A percentile compares a stretch with the other conserved stretches of the same genome.
These are phyloP conservation scores for Aspergillus cejpii DNA, from an alignment of 2,329 filamentous ascomycete species.

Conservation along the genomic window DNA sequence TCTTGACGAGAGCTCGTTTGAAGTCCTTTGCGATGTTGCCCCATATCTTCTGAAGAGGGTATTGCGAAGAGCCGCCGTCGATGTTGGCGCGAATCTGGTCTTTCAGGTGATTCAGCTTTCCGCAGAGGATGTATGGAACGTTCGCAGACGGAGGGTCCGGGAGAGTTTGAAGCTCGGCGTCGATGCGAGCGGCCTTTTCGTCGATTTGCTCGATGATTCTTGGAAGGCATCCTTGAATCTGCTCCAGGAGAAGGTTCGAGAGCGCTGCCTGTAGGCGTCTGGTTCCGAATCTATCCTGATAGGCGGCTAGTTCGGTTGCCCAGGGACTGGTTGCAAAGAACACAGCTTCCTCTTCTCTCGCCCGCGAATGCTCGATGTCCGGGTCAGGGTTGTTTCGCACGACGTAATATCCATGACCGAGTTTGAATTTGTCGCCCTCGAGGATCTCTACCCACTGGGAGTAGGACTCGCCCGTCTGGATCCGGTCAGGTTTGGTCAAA, in stretches of 20 bases:
- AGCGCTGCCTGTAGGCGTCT: conserved; percentile 44
- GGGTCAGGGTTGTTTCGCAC: conserved; percentile 54
- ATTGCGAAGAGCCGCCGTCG: conserved; percentile 41
- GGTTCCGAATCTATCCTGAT: conserved; percentile 48
- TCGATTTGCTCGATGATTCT: conserved; percentile 39
- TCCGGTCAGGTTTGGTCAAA: conserved; percentile 75
- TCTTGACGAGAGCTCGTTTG: conserved; percentile 43
- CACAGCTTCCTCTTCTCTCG: conserved; percentile 43
- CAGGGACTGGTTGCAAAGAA: conserved; percentile 50
- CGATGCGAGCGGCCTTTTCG: conserved; percentile 47
- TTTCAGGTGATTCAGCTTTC: conserved; percentile 54
- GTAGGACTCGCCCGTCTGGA: conserved; percentile 48
- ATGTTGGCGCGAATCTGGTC: conserved; percentile 49
- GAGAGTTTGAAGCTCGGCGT: conserved; percentile 50
- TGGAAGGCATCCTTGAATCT: conserved; percentile 40
- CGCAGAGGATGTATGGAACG: conserved; percentile 58
- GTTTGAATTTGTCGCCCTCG: conserved; percentile 52
- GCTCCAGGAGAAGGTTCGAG: conserved; percentile 44
- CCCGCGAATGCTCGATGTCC: conserved; percentile 41
- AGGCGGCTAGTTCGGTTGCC: conserved; percentile 36
- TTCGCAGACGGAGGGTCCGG: conserved; percentile 61
- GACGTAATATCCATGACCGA: conserved; percentile 72
- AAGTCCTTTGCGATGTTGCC: conserved; percentile 47
- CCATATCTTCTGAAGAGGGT: conserved; percentile 42
- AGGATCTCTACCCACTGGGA: conserved; percentile 61